phyloP scores from a whole-genome alignment of 202 grass and related monocot species.

The Brachypodium distachyon region DNA sequence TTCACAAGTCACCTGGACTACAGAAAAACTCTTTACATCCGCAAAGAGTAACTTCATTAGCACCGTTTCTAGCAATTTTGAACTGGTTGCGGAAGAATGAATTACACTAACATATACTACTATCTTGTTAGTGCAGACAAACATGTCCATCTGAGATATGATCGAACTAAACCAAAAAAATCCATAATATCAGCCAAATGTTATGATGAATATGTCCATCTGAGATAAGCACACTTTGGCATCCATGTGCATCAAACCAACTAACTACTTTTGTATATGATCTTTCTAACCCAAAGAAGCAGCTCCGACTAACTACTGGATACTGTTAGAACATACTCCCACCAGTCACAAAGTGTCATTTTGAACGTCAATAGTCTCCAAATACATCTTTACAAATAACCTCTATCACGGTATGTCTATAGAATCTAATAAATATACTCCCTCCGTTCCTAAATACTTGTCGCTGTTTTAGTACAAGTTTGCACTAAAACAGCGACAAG shows the following conservation, averaged over 20 bases:
- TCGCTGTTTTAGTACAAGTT: too few relatives aligned
- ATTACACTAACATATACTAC: neutral
- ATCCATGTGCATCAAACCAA: neutral
- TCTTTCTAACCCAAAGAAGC: slow-evolving; percentile 1
- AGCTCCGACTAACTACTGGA: neutral
- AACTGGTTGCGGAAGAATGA: neutral
- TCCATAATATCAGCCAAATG: neutral
- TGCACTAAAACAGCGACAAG: too few relatives aligned
- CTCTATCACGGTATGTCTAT: neutral
- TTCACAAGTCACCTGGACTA: neutral
- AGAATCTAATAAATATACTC: neutral
- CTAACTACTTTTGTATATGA: neutral
- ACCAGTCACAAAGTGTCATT: neutral
- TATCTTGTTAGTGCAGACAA: neutral
- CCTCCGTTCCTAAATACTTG: too few relatives aligned
- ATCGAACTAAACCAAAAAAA: neutral
- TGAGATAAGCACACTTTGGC: neutral
- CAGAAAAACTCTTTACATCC: neutral
- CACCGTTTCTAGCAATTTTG: neutral
- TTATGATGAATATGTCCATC: neutral
- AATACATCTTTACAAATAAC: neutral
- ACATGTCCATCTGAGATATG: neutral
- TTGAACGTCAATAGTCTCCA: neutral
- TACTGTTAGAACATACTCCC: neutral
- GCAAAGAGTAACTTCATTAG: neutral